Percentiles rank a stretch among this genome's conserved stretches.
phyloP scores from a whole-genome alignment of 2,329 filamentous ascomycete genomes.

The Chaetomium sp. region DNA sequence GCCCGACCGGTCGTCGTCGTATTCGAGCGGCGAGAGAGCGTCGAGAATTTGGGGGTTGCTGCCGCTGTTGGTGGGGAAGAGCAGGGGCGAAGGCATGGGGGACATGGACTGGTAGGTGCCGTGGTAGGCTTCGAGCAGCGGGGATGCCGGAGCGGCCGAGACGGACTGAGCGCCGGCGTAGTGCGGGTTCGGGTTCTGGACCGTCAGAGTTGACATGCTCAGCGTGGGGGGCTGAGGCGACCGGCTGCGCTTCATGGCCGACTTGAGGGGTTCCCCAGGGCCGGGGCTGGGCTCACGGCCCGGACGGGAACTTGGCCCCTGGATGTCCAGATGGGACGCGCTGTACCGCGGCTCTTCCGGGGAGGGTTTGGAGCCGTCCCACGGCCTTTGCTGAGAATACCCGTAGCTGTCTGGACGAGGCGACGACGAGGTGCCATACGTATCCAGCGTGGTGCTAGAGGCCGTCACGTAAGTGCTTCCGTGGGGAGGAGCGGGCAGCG shows the following conservation, averaged over 20 bases:
- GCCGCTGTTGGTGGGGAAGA: conserved; percentile 38
- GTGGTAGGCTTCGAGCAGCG: conserved; percentile 83
- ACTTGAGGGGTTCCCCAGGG: conserved; percentile 25
- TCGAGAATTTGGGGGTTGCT: conserved; percentile 35
- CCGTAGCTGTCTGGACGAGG: conserved; percentile 23
- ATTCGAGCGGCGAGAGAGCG: conserved; percentile 46
- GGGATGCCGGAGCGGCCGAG: conserved; percentile 64
- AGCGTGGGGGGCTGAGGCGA: conserved; percentile 44
- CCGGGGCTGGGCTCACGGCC: conserved; percentile 24
- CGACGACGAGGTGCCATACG: conserved; percentile 16
- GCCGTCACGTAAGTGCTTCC: neutral
- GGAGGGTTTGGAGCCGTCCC: conserved; percentile 33
- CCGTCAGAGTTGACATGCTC: conserved; percentile 48
- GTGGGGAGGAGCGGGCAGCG: conserved; percentile 22
- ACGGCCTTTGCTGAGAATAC: conserved; percentile 32
- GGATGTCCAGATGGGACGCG: conserved; percentile 12
- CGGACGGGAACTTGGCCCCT: conserved; percentile 18
- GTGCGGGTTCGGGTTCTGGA: conserved; percentile 42
- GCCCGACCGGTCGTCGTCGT: conserved; percentile 40
- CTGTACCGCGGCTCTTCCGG: conserved; percentile 23
- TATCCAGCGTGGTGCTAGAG: neutral
- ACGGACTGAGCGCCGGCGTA: conserved; percentile 39
- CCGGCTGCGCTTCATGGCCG: conserved; percentile 33
- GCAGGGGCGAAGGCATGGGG: conserved; percentile 81
- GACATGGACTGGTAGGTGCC: conserved; percentile 93